Evolutionary conservation across 345 rosid genomes (phyloP).

Genomic region (Cardamine chenopodiifolia): DNA sequence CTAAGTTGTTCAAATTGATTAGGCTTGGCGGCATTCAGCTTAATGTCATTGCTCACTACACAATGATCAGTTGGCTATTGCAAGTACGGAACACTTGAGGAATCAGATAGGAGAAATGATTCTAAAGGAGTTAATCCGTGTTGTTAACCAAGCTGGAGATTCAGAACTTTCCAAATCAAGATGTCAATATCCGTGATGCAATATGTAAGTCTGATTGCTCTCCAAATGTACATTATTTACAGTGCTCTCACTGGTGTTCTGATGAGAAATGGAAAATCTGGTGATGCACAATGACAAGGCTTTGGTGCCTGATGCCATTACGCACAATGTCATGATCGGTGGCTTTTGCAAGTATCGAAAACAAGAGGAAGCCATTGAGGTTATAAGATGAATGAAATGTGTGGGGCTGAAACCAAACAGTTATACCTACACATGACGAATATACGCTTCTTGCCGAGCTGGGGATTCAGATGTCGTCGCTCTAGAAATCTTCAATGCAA

Average conservation of each 20-base stretch:
- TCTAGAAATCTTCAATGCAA: slow-evolving; percentile 12
- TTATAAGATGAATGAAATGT: slow-evolving; percentile 7
- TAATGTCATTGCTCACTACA: not conserved
- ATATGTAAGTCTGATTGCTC: not conserved
- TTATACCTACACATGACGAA: not conserved
- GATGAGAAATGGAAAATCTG: slow-evolving; percentile 6
- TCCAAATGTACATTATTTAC: not conserved
- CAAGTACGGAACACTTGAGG: not conserved
- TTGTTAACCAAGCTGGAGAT: slow-evolving; percentile 9
- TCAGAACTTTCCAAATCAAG: slow-evolving; percentile 6
- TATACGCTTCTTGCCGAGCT: slow-evolving; percentile 1
- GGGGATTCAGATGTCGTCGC: not conserved
- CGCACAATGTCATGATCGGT: not conserved
- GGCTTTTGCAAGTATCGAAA: slow-evolving; percentile 11
- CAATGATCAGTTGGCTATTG: slow-evolving; percentile 22
- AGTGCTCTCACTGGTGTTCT: not conserved
- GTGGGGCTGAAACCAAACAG: slow-evolving; percentile 15
- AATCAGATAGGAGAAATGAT: slow-evolving; percentile 16
- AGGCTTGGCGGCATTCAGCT: not conserved
- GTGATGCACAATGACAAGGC: slow-evolving; percentile 6
- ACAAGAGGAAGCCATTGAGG: slow-evolving; percentile 7
- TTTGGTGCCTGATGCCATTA: slow-evolving; percentile 21
- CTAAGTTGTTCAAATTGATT: not conserved
- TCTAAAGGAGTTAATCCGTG: not conserved
- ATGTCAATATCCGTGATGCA: not conserved